Evolutionary conservation across 1,284 basidiomycete genomes (phyloP), one percentile per base, ranked within the genome.

Genomic region (Malassezia yamatoensis): DNA sequence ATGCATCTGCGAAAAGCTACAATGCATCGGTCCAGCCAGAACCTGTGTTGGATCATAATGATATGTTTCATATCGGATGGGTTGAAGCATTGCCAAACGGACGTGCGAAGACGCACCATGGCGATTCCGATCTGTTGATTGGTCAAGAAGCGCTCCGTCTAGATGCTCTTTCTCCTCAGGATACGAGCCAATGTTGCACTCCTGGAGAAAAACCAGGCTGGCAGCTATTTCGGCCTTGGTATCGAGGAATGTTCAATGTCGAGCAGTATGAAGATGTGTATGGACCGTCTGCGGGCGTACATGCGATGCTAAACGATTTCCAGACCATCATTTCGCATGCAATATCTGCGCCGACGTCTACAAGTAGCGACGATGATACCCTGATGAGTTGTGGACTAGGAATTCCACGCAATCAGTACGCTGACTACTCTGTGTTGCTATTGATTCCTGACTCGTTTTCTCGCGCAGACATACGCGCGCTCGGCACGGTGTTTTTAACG

Each of bases 381-480:
- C 54, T 54, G 4, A 57, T 54, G 38, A 42, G 60, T 48, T 35
- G 49, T 8, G 72, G 72, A 8, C 62, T 74, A n/a, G 72, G 72
- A 39, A 72, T 74, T 20, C 48, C 60, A 4, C 54, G 58, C 11
- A 47, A 40, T 2, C 43, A 61, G 29, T 57, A 51, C 35, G 12
- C 47, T 21, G 50, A 58, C 16, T 87, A 86, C 76, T 89, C 88
- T 3, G 85, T 87, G 20, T 83, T 96, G 35, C 80, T 98, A 4
- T 83, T 98, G 42, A 83, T 98, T 29, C 93, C 94, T 5, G 93
- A 99, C 75, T 83, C 90, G 59, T 91, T 88, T 65, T 87, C 93
- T 57, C 80, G 86, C 50, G 77, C 81, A 15, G 96, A 94, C 70
- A 82, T 96, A 49, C 83, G 85, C 54, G 85, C 86, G 58, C 80